phyloP scores from a whole-genome alignment of 208 protist species.

The Strigomonas galati region DNA sequence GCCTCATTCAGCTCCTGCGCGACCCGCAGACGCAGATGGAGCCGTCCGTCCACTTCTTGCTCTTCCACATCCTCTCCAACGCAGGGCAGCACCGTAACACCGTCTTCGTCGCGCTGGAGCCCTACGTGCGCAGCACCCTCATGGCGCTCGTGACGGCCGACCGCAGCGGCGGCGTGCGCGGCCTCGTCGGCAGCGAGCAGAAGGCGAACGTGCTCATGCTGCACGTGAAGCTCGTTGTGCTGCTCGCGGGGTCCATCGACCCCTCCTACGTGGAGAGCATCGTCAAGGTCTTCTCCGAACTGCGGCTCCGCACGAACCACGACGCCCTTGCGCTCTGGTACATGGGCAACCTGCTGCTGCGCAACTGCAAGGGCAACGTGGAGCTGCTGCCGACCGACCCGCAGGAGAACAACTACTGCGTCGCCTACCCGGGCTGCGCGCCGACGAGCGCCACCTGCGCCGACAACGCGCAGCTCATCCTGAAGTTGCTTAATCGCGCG shows the following conservation, averaged over 20 bases:
- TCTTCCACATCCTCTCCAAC: conserved; percentile 82
- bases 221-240: conserved; percentile 80
- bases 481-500: conserved; percentile 79
- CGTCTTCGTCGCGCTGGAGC: conserved; percentile 79
- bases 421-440: conserved; percentile 76
- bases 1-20: conserved; percentile 70
- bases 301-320: conserved; percentile 81
- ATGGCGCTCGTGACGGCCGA: conserved; percentile 70
- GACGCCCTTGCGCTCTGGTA: conserved; percentile 87
- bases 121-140: conserved; percentile 86
- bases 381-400: conserved; percentile 86
- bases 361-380: conserved; percentile 71
- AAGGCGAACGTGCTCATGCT: conserved; percentile 88
- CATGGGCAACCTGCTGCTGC: conserved; percentile 84
- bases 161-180: conserved; percentile 31
- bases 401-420: conserved; percentile 80
- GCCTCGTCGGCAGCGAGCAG: conserved; percentile 68
- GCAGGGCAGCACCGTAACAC: conserved; percentile 82
- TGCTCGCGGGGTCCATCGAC: conserved; percentile 72
- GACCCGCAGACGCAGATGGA: conserved; percentile 78
- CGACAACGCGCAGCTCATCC: conserved; percentile 85
- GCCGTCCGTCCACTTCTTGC: conserved; percentile 70
- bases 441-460: conserved; percentile 65
- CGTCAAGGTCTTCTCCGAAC: conserved; percentile 71
- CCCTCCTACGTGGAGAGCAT: conserved; percentile 83